These are phyloP conservation scores for Artemisia tridentata DNA, from an alignment of 129 eudicot genomes.

Conservation along the genomic window DNA sequence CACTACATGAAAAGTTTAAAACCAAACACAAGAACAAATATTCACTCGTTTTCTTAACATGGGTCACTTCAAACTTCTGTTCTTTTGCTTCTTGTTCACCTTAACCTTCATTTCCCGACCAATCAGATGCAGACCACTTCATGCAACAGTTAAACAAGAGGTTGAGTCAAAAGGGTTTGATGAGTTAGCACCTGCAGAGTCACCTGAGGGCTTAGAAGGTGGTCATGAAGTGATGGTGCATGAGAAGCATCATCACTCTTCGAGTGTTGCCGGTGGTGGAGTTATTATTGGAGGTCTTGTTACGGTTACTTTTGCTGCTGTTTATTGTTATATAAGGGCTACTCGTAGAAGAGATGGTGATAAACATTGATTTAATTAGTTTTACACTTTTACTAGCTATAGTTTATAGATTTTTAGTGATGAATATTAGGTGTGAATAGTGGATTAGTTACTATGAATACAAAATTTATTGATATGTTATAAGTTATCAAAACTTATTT, in stretches of 20 bases:
- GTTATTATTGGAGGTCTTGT: slow-evolving; percentile 68
- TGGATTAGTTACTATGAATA: background rate
- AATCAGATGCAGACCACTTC: slow-evolving; percentile 22
- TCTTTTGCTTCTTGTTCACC: slow-evolving; percentile 10
- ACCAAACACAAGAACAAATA: background rate
- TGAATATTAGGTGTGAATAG: slow-evolving; percentile 17
- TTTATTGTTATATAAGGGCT: slow-evolving; percentile 67
- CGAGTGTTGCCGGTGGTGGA: slow-evolving; percentile 60
- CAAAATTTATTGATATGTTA: background rate
- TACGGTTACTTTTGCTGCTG: slow-evolving; percentile 55
- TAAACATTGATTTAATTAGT: background rate
- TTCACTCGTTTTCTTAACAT: slow-evolving; percentile 14
- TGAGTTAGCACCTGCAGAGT: slow-evolving; percentile 26
- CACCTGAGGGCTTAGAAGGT: slow-evolving; percentile 26
- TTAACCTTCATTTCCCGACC: slow-evolving; percentile 24
- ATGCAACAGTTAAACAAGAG: slow-evolving; percentile 6
- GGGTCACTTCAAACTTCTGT: slow-evolving; percentile 9
- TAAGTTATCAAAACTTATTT: too few relatives aligned
- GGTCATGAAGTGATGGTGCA: slow-evolving; percentile 3
- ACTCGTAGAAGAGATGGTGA: slow-evolving; percentile 43
- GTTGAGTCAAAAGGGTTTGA: slow-evolving; percentile 2
- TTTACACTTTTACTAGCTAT: background rate
- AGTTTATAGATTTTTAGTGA: background rate
- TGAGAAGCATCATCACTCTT: slow-evolving; percentile 41
- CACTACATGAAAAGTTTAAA: too few relatives aligned